Base-by-base conservation (phyloP, 1,284 basidiomycete species). In the Boletus smithii region DNA sequence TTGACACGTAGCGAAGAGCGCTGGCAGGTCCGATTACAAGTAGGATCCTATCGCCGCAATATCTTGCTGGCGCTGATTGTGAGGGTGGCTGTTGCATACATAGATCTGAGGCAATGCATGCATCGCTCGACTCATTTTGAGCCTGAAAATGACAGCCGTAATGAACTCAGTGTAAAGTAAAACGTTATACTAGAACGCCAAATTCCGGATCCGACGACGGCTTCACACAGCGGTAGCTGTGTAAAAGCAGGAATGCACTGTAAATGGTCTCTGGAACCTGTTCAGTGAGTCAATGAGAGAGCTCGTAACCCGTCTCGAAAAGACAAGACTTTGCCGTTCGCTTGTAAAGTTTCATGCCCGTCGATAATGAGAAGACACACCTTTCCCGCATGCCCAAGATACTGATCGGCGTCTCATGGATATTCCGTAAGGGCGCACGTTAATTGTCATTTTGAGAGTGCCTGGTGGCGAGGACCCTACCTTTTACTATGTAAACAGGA, bases 361-460 rank as follows among this genome's bases (percentile, higher is more conserved):
- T 41, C 20, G 35, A 38, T 16, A n/a, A 38, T 36, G 45, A 44
- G 29, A 36, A 37, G 24, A 44, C 17, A 27, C 17, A 27, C 17
- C 18, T 22, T 35, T 42, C 32, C 33, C 48, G 36, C 24, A 7
- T 32, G 37, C n/a, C 36, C 35, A 44, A 37, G 16, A 30, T 31
- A 14, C 17, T 48, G 53, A 63, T 59, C 54, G 49, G 53, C 56
- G 39, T 40, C 33, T 59, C 41, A 36, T 24, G 2, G 14, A 24
- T 23, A 4, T 56, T 27, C 35, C 56, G 60, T 61, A 59, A 58
- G 7, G 8, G 23, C 36, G 34, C 36, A 48, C 56, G 48, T 44
- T 52, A 23, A 13, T 43, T 45, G 48, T 49, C 42, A 46, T 47
- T 44, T 33, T 39, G 13, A 34, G 9, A 49, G 60, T 60, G 41